Percentiles rank a stretch among this genome's conserved stretches.
These are phyloP conservation scores for Candida glucosophila DNA, from an alignment of 1,139 yeast species.

Conservation along the genomic window DNA sequence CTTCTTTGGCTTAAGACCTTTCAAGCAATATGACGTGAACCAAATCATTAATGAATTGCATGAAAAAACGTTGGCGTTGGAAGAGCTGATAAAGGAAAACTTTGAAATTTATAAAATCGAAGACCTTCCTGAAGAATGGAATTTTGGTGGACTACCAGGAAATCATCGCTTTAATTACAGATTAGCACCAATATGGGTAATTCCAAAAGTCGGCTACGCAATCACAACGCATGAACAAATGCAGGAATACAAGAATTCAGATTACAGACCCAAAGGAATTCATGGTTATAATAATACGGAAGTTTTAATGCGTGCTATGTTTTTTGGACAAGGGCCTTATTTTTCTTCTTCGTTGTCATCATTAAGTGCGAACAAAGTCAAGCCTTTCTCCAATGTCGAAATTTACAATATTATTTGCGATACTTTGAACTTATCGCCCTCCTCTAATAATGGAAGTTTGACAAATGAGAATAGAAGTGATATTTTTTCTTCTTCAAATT, in stretches of 20 bases:
- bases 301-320: constrained; percentile 74
- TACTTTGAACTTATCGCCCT: constrained; percentile 47
- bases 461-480: constrained; percentile 7
- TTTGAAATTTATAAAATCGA: constrained; percentile 46
- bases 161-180: constrained; percentile 45
- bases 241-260: constrained; percentile 36
- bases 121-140: constrained; percentile 55
- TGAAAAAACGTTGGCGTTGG: constrained; percentile 15
- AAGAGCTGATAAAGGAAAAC: constrained; percentile 17
- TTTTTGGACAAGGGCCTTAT: constrained; percentile 76
- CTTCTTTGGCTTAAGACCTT: constrained; percentile 68
- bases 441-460: constrained; percentile 52
- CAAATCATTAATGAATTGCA: constrained; percentile 13
- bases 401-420: constrained; percentile 72
- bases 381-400: constrained; percentile 67
- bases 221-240: constrained; percentile 57
- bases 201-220: constrained; percentile 77
- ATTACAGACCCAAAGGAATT: constrained; percentile 63
- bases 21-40: constrained; percentile 14
- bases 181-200: constrained; percentile 77
- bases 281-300: constrained; percentile 81
- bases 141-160: constrained; percentile 47
- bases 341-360: constrained; percentile 29
- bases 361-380: constrained; percentile 22
- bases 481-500: constrained; percentile 15